phyloP scores from a whole-genome alignment of 352 stramenopile genomes.

The Phytopythium mirpurense region DNA sequence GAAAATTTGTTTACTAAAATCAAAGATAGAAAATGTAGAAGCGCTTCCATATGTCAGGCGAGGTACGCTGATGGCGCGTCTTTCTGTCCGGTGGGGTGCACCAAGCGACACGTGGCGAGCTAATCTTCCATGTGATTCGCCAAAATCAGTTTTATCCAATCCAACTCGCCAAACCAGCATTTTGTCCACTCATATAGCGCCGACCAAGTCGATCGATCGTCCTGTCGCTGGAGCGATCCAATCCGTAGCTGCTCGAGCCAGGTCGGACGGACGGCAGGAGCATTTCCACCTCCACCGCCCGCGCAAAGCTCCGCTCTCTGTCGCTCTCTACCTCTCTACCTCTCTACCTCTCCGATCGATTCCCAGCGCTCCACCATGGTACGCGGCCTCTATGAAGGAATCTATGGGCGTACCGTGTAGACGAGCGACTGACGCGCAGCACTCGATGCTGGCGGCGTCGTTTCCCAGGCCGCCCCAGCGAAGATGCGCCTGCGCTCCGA shows the following conservation, averaged over 20 bases:
- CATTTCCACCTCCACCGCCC: not conserved
- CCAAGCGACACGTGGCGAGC: constrained; percentile 4
- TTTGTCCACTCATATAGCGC: not conserved
- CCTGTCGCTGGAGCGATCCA: not conserved
- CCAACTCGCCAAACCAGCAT: not conserved
- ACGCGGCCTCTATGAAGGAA: not conserved
- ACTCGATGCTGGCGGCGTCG: not conserved
- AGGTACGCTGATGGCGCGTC: too few species aligned
- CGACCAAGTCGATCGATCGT: not conserved
- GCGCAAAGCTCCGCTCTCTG: not conserved
- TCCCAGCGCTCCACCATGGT: not conserved
- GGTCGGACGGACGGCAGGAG: not conserved
- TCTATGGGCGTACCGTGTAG: not conserved
- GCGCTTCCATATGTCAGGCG: too few species aligned
- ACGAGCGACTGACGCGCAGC: not conserved
- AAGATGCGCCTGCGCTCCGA: constrained; percentile 85
- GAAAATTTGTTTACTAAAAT: too few species aligned
- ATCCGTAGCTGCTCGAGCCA: not conserved
- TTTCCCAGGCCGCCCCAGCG: constrained; percentile 43
- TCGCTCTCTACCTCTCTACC: not conserved
- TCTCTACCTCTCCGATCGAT: not conserved
- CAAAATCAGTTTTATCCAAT: constrained; percentile 4
- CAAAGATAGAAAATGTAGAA: too few species aligned
- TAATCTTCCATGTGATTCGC: not conserved
- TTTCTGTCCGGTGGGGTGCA: not conserved